These are phyloP conservation scores for Aschersonia sp. DNA, from an alignment of 2,329 filamentous ascomycete species.

Conservation along the genomic window DNA sequence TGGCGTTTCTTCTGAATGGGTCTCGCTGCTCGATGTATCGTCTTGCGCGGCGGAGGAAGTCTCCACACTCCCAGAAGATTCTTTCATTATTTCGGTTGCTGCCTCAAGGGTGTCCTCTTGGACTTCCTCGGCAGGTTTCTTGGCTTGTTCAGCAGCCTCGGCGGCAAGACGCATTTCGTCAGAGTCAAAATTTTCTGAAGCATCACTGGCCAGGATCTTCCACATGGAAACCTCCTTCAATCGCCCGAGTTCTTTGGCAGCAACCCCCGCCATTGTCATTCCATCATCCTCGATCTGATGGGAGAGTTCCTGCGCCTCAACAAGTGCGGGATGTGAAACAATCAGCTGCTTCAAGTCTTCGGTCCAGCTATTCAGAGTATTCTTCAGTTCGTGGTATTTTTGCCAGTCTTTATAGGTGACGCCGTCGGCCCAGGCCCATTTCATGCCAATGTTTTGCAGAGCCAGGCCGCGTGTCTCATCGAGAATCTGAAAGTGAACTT, in stretches of 20 bases:
- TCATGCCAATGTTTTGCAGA: constrained; percentile 82
- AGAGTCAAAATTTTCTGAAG: constrained; percentile 63
- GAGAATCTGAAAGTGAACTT: constrained; percentile 68
- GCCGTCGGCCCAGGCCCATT: constrained; percentile 91
- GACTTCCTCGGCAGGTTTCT: constrained; percentile 7
- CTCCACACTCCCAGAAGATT: not conserved
- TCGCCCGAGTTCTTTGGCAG: constrained; percentile 64
- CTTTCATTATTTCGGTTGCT: not conserved
- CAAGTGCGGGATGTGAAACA: constrained; percentile 55
- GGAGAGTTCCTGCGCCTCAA: constrained; percentile 50
- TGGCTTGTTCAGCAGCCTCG: constrained; percentile 21
- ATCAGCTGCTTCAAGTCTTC: constrained; percentile 66
- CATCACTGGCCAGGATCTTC: constrained; percentile 66
- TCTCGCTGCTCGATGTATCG: not conserved
- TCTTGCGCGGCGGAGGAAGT: not conserved
- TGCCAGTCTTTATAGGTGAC: constrained; percentile 96
- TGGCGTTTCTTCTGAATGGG: not conserved
- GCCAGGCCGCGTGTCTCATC: constrained; percentile 72
- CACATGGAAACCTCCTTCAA: constrained; percentile 74
- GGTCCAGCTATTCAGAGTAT: constrained; percentile 72
- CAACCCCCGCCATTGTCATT: constrained; percentile 65
- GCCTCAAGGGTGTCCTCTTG: not conserved
- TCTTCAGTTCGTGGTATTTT: constrained; percentile 80
- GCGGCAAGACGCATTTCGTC: constrained; percentile 45
- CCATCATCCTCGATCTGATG: constrained; percentile 60